Evolutionary conservation across 352 stramenopile species (phyloP), one percentile per base, ranked within the genome.

Genomic region (Ophiocytium majus): DNA sequence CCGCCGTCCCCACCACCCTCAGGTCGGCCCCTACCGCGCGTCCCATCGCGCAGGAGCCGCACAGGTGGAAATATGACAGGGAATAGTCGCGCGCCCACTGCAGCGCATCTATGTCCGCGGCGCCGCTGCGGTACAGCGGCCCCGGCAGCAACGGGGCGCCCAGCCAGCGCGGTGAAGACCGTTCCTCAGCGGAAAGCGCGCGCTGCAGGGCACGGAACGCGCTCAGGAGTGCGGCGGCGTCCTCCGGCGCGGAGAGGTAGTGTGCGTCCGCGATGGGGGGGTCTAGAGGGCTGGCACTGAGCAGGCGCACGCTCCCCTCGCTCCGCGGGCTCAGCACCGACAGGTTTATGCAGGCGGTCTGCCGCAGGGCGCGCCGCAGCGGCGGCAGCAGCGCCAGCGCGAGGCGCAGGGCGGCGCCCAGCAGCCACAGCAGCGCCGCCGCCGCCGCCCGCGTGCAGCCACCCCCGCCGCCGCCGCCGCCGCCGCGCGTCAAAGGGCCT

Each of bases 21-120:
- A 71, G 50, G 37, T 82, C 50, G 14, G 32, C 76, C 17, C 50
- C 76, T 17, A 82, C 17, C 34, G 50, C 33, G 50, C 34, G 28
- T n/a, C 82, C 82, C 79, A 86, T 86, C 32, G 75, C 75, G 79
- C 82, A 86, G 57, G 74, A 80, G 43, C 82, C 74, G 19, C 81
- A 57, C 19, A 80, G 82, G 79, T 86, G 82, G 63, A 83, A 86
- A 32, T 50, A 86, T 10, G 34, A 28, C 75, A 86, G 31, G 50
- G 33, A 35, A 32, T n/a, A 49, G 1, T 86, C 49, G 36, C 43
- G 34, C 50, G 33, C 34, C n/a, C 36, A 86, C 36, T 9, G 33
- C 43, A 80, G 63, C 64, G 83, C 83, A 43, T 36, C 76, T 28
- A 76, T 50, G 36, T 86, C 82, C 33, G 81, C 76, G n/a, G 33